These are phyloP conservation scores for Rhypophila decipiens DNA, from an alignment of 495 filamentous ascomycete genomes.

Conservation along the genomic window DNA sequence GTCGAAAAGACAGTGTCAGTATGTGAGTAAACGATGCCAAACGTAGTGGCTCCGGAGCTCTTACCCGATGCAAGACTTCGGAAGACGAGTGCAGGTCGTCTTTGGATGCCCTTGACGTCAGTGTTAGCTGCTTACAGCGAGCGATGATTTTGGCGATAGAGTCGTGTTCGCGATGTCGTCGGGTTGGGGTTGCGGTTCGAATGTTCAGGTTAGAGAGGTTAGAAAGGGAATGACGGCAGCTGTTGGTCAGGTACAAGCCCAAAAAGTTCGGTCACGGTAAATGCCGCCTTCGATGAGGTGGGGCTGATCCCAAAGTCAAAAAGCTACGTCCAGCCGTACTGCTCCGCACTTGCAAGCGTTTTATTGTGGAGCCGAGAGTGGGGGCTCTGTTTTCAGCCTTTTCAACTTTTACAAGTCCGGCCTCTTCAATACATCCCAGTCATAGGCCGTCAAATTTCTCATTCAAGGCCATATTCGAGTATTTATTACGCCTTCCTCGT, in stretches of 20 bases:
- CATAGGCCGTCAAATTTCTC: too few species aligned
- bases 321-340: too few species aligned
- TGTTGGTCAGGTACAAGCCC: constrained; percentile 24
- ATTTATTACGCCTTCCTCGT: too few species aligned
- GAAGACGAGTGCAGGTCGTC: constrained; percentile 35
- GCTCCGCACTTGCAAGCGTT: too few species aligned
- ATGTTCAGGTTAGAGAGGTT: constrained; percentile 18
- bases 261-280: constrained; percentile 21
- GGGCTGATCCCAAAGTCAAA: too few species aligned
- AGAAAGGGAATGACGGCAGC: constrained; percentile 26
- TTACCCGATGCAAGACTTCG: constrained; percentile 14
- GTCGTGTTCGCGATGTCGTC: constrained; percentile 7
- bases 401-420: too few species aligned
- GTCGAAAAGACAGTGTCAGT: not conserved
- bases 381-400: too few species aligned
- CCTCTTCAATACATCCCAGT: too few species aligned
- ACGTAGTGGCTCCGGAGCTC: not conserved
- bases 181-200: not conserved
- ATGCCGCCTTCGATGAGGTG: constrained; percentile 17
- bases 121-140: not conserved
- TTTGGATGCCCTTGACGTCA: constrained; percentile 11
- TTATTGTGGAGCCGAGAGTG: too few species aligned
- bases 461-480: too few species aligned
- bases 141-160: not conserved
- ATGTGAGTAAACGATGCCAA: constrained; percentile 8